Percentiles rank a stretch among this genome's conserved stretches.
Conservation (phyloP, 2,329 filamentous ascomycete genomes). For the Mycosphaerella sp. region DNA sequence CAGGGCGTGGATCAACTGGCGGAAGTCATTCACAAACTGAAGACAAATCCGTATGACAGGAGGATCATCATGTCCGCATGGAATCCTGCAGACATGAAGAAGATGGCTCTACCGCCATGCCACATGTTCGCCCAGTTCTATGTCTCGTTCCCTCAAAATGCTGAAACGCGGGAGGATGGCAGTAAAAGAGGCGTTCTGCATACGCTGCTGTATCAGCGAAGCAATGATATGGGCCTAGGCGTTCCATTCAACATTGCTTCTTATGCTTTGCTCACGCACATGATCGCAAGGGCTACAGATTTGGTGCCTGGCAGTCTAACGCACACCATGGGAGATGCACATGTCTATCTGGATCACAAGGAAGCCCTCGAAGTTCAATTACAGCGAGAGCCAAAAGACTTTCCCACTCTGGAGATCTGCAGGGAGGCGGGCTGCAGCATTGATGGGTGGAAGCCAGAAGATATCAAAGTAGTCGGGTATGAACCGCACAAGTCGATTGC, state of each 20-base stretch:
- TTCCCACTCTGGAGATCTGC: constrained; percentile 70
- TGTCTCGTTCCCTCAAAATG: constrained; percentile 60
- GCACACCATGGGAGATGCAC: constrained; percentile 97
- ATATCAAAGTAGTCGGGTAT: constrained; percentile 83
- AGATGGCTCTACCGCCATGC: constrained; percentile 90
- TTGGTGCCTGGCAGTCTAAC: constrained; percentile 80
- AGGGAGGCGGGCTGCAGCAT: constrained; percentile 65
- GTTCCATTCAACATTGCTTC: constrained; percentile 97
- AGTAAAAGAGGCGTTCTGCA: constrained; percentile 62
- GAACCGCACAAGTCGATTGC: constrained; percentile 84
- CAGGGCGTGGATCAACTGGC: constrained; percentile 90
- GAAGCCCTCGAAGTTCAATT: constrained; percentile 79
- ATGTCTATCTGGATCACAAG: constrained; percentile 89
- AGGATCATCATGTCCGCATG: constrained; percentile 87
- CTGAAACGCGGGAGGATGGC: constrained; percentile 28
- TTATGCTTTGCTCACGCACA: constrained; percentile 90
- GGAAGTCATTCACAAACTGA: constrained; percentile 81
- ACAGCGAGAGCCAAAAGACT: constrained; percentile 68
- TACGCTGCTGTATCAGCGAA: constrained; percentile 87
- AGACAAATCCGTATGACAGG: constrained; percentile 76
- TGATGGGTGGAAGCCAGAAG: constrained; percentile 83
- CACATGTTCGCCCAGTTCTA: constrained; percentile 99
- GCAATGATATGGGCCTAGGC: constrained; percentile 93
- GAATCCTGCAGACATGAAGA: constrained; percentile 79
- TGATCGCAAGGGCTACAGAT: constrained; percentile 82